Percentiles rank a stretch among this genome's conserved stretches.
Evolutionary conservation across 495 filamentous ascomycete genomes (phyloP).

Genomic region (Neurospora terricola): DNA sequence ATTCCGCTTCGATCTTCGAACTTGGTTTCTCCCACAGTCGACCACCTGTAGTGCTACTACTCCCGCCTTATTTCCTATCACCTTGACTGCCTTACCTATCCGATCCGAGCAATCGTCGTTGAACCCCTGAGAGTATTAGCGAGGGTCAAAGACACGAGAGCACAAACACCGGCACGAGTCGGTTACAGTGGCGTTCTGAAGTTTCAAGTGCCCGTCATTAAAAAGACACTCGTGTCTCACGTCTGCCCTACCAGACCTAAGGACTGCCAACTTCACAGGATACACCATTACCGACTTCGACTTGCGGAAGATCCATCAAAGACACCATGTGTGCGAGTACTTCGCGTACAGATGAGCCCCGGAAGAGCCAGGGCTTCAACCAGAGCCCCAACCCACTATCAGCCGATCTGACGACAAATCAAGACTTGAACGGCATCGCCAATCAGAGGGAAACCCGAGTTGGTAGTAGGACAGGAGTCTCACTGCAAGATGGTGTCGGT

Average conservation of each 20-base stretch:
- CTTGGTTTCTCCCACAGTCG: neutral
- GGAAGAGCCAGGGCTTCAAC: conserved; percentile 41
- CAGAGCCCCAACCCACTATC: conserved; percentile 46
- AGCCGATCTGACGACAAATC: conserved; percentile 46
- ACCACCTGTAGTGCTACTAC: neutral
- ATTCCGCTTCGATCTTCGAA: no score
- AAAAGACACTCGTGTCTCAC: neutral
- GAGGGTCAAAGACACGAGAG: neutral
- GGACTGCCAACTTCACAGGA: neutral
- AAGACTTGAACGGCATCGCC: conserved; percentile 48
- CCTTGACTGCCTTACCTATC: neutral
- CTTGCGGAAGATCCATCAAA: no score
- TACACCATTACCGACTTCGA: neutral
- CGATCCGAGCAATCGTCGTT: neutral
- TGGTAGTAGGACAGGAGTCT: neutral
- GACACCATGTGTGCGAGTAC: conserved; percentile 44
- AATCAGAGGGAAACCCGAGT: conserved; percentile 31
- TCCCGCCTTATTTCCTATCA: neutral
- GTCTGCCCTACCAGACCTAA: neutral
- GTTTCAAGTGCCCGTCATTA: neutral
- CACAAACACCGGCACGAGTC: neutral
- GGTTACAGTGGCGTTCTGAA: neutral
- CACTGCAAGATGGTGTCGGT: neutral
- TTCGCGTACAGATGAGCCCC: conserved; percentile 42
- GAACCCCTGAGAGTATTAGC: neutral